These are phyloP conservation scores for Epichloe hybrida DNA, from an alignment of 2,329 filamentous ascomycete genomes.

Conservation along the genomic window DNA sequence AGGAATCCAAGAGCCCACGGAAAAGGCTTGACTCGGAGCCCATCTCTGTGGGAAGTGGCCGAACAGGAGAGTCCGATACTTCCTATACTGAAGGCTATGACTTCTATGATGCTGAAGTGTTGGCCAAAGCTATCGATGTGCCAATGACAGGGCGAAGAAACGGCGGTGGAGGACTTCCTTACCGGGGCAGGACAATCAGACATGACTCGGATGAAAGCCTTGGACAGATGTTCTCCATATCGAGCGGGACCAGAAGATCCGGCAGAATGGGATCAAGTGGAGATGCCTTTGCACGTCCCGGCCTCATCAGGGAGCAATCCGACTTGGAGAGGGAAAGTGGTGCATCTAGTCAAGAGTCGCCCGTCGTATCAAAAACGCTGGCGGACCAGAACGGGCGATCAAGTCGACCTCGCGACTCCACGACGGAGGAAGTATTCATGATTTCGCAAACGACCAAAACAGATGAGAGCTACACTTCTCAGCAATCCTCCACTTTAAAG, in stretches of 20 bases:
- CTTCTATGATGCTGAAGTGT: constrained; percentile 48
- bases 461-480: constrained; percentile 20
- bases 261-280: constrained; percentile 6
- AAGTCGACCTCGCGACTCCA: constrained; percentile 15
- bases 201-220: constrained; percentile 48
- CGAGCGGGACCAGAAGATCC: constrained; percentile 27
- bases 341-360: constrained; percentile 22
- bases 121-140: constrained; percentile 39
- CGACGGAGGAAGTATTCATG: constrained; percentile 27
- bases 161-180: constrained; percentile 18
- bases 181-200: constrained; percentile 20
- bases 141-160: constrained; percentile 27
- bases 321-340: constrained; percentile 17
- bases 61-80: constrained; percentile 32
- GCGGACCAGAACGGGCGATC: constrained; percentile 5
- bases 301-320: constrained; percentile 15
- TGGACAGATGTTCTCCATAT: constrained; percentile 44
- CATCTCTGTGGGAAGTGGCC: constrained; percentile 36
- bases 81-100: constrained; percentile 50
- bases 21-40: constrained; percentile 36
- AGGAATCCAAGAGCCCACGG: constrained; percentile 19
- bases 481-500: constrained; percentile 18
- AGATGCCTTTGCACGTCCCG: constrained; percentile 15
- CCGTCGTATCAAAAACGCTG: constrained; percentile 11
- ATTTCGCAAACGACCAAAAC: constrained; percentile 33